phyloP scores from a whole-genome alignment of 768 basidiomycete species.

The Galerina marginata region DNA sequence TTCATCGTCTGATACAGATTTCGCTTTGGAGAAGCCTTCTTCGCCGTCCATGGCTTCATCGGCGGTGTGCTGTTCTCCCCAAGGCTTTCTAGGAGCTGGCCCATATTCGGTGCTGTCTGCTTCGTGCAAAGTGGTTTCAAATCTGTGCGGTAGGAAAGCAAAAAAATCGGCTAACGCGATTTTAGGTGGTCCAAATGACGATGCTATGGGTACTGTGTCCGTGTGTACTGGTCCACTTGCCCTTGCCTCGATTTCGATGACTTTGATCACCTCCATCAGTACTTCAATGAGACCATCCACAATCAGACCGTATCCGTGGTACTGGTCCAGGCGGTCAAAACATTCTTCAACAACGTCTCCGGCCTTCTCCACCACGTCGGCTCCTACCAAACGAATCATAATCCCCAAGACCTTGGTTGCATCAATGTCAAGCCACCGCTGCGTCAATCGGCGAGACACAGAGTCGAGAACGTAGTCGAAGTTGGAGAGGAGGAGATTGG shows the following conservation, averaged over 20 bases:
- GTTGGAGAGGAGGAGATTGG: conserved; percentile 89
- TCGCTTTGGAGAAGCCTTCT: conserved; percentile 23
- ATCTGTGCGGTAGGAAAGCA: conserved; percentile 65
- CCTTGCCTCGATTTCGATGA: conserved; percentile 64
- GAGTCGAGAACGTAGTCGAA: conserved; percentile 96
- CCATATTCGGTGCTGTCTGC: conserved; percentile 57
- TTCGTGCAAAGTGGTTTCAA: conserved; percentile 36
- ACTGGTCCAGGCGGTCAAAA: conserved; percentile 95
- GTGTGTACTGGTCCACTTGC: conserved; percentile 12
- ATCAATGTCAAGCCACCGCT: conserved; percentile 82
- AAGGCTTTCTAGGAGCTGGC: conserved; percentile 61
- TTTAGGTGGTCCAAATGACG: conserved; percentile 27
- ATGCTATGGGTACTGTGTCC: conserved; percentile 13
- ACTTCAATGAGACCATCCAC: conserved; percentile 91
- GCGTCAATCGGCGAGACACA: conserved; percentile 81
- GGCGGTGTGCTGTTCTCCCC: conserved; percentile 41
- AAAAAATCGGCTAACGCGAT: conserved; percentile 55
- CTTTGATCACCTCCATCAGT: conserved; percentile 81
- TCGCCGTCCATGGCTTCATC: conserved; percentile 21
- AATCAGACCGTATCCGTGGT: conserved; percentile 87
- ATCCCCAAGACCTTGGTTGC: conserved; percentile 89
- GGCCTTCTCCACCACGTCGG: conserved; percentile 85
- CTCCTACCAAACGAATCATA: conserved; percentile 86
- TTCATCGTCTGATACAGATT: conserved; percentile 47
- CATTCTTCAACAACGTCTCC: conserved; percentile 97